Conservation (phyloP, 805 yeast genomes). For the Starmerella bombicola region DNA sequence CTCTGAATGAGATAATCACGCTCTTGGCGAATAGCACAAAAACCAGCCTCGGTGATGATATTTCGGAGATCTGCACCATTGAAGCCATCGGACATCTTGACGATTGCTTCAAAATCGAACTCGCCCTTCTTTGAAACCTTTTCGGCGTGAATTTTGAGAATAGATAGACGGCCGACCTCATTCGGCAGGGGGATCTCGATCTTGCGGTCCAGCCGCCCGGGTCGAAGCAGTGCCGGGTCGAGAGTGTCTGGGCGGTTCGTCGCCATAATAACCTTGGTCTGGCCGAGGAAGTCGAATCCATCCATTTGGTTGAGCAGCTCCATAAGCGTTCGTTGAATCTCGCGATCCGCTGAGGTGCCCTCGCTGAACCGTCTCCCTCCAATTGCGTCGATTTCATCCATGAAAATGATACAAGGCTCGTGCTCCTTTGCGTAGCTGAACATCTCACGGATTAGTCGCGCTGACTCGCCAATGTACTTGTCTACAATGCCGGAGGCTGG, state of each 20-base stretch:
- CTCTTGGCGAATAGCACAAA: constrained; percentile 94
- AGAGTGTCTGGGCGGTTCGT: constrained; percentile 98
- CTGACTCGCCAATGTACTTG: constrained; percentile 95
- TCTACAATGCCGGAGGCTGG: constrained; percentile 98
- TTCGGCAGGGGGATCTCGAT: constrained; percentile 92
- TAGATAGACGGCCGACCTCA: constrained; percentile 87
- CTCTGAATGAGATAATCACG: constrained; percentile 87
- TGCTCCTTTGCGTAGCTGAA: constrained; percentile 95
- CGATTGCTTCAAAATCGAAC: constrained; percentile 92
- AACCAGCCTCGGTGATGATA: constrained; percentile 96
- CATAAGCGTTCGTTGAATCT: constrained; percentile 95
- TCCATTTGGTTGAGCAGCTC: constrained; percentile 96
- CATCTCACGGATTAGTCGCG: constrained; percentile 94
- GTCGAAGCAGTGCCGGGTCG: constrained; percentile 93
- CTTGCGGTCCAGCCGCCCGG: constrained; percentile 94
- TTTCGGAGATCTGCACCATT: constrained; percentile 98
- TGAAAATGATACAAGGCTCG: constrained; percentile 93
- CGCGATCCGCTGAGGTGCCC: constrained; percentile 98
- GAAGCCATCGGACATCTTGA: constrained; percentile 97
- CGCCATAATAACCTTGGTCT: constrained; percentile 96
- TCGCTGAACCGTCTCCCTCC: constrained; percentile 97
- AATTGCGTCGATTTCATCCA: constrained; percentile 98
- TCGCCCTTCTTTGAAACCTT: constrained; percentile 85
- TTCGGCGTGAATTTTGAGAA: constrained; percentile 83
- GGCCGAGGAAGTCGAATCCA: constrained; percentile 93